Base-by-base conservation (phyloP, 225 moss, liverwort and hornwort species). In the Physcomitrium patens region DNA sequence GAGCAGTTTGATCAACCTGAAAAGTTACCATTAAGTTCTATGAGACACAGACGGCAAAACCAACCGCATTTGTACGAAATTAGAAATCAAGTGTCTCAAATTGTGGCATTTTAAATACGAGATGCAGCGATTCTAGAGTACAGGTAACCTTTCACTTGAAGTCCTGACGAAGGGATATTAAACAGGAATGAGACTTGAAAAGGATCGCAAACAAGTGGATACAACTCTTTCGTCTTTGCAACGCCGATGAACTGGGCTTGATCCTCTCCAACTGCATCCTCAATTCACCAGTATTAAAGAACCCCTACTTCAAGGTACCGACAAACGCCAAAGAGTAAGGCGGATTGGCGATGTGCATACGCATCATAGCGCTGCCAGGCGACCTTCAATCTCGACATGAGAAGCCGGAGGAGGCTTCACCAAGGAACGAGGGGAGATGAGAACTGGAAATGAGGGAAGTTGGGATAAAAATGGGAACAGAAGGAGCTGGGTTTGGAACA, bases 131-230 rank as follows among this genome's bases (percentile, higher is more conserved):
- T 51, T 17, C 7, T 17, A 3, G 1, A 51, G 75, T 93, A 96
- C 18, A 96, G 73, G 83, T 96, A 93, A 12, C 93, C 96, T 26
- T 75, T 65, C 14, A 96, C 96, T 23, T 90, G 81, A 17, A 81
- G 68, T 1, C 96, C 96, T 16, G 81, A 80, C 7, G 90, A 78
- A 12, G 87, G 81, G 13, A 87, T 76, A 65, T 89, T 67, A 10
- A 96, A 78, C 43, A 96, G 69, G 54, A 96, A 96, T 2, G 93
- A 93, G 1, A 96, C 93, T 81, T 96, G 93, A 65, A 96, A 96
- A 8, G 96, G 93, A 8, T 93, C 93, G 46, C 93, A 96, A 10
- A 96, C 96, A 5, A 96, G 81, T 2, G 96, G 93, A 57, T 76
- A 93, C n/a, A 63, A 76, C 41, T 74, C 49, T 76, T 85, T 93